Evolutionary conservation across 148 eudicot genomes (phyloP).

Genomic region (Rhododendron vialii): DNA sequence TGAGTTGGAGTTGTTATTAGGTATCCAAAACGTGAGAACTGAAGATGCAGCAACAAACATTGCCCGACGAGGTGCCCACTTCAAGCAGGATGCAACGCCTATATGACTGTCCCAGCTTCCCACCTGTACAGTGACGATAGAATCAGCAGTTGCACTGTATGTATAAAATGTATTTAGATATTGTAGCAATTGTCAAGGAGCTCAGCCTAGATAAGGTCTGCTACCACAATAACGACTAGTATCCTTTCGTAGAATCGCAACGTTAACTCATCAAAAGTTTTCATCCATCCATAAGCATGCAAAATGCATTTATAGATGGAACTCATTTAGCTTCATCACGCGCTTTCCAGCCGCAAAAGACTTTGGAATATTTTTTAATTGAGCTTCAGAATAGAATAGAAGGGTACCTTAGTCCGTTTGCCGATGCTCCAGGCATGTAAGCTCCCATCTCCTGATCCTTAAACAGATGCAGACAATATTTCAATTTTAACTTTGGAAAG

Average conservation of each 20-base stretch:
- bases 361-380: background rate
- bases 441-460: conserved; percentile 94
- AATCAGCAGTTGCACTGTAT: background rate
- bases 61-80: conserved; percentile 92
- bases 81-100: conserved; percentile 75
- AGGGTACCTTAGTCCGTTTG: conserved; percentile 53
- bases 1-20: conserved; percentile 21
- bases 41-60: conserved; percentile 97
- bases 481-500: conserved; percentile 3
- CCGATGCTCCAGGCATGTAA: conserved; percentile 80
- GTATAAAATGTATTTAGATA: background rate
- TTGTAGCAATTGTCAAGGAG: background rate
- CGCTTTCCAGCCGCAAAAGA: background rate
- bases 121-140: conserved; percentile 36
- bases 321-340: background rate
- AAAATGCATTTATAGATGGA: background rate
- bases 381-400: background rate
- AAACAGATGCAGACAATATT: background rate
- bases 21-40: conserved; percentile 93
- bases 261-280: background rate
- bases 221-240: background rate
- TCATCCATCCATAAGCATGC: background rate
- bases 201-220: background rate
- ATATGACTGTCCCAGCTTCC: conserved; percentile 77
- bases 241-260: background rate